A percentile compares a stretch with the other conserved stretches of the same genome.
phyloP scores from a whole-genome alignment of 2,329 filamentous ascomycete genomes.

The Microdochium trichocladiopsis region DNA sequence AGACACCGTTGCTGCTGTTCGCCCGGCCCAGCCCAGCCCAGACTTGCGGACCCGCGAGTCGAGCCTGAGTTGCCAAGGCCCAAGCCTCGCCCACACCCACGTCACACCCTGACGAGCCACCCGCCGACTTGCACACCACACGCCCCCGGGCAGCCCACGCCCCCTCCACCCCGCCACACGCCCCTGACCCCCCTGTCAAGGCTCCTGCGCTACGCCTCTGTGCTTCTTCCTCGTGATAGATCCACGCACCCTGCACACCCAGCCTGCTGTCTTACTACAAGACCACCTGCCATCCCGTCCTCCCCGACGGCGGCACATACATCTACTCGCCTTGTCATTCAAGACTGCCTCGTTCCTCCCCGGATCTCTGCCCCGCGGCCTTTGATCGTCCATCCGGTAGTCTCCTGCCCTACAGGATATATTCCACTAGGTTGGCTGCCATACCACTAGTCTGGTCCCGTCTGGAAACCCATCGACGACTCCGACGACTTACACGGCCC shows the following conservation, averaged over 20 bases:
- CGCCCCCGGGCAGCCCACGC: background rate
- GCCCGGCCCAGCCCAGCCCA: background rate
- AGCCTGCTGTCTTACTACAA: conserved; percentile 1
- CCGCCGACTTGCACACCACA: too few species aligned
- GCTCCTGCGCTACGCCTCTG: background rate
- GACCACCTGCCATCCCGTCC: background rate
- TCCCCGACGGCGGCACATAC: background rate
- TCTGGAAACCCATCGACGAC: background rate
- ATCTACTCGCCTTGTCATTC: background rate
- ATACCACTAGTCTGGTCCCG: background rate
- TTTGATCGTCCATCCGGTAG: background rate
- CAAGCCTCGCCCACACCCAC: background rate
- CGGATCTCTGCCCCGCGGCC: background rate
- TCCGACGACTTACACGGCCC: background rate
- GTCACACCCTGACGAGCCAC: background rate
- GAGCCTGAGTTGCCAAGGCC: background rate
- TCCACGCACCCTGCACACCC: background rate
- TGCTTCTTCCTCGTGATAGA: conserved; percentile 1
- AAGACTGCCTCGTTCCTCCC: background rate
- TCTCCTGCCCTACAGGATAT: background rate
- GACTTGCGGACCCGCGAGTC: background rate
- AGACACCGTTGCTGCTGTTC: background rate
- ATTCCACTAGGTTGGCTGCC: background rate
- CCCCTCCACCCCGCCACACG: background rate
- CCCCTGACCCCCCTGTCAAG: background rate